Percentiles rank a stretch among this genome's conserved stretches.
phyloP scores from a whole-genome alignment of 768 basidiomycete genomes.

The Pisolithus orientalis region DNA sequence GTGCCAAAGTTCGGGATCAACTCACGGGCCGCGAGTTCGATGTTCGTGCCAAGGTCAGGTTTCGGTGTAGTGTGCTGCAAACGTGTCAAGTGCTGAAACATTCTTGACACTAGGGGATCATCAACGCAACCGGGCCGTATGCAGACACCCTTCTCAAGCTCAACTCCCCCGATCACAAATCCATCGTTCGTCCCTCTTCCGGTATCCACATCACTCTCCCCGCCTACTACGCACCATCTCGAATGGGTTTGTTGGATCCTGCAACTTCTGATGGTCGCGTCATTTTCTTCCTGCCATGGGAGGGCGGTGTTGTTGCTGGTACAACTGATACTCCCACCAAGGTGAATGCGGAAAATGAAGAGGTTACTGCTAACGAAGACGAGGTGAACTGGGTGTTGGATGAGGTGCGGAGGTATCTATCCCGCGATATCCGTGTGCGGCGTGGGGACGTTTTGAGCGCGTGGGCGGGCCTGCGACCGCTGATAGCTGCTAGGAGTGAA shows the following conservation, averaged over 20 bases:
- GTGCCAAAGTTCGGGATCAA: constrained; percentile 73
- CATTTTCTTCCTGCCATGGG: constrained; percentile 99
- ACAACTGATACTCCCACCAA: constrained; percentile 84
- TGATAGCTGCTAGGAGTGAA: constrained; percentile 83
- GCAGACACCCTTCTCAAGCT: constrained; percentile 78
- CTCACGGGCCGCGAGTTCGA: constrained; percentile 80
- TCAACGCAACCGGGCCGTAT: constrained; percentile 98
- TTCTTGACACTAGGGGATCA: constrained; percentile 53
- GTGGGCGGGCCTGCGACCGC: constrained; percentile 88
- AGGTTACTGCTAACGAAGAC: constrained; percentile 83
- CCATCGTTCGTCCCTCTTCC: constrained; percentile 88
- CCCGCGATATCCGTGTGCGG: constrained; percentile 88
- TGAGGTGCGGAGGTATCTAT: constrained; percentile 85
- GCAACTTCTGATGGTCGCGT: constrained; percentile 94
- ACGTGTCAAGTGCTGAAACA: background rate
- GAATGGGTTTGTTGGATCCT: constrained; percentile 94
- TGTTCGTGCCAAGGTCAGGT: constrained; percentile 67
- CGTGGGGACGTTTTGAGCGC: constrained; percentile 93
- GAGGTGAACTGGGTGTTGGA: constrained; percentile 97
- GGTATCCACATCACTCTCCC: constrained; percentile 96
- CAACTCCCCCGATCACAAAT: constrained; percentile 68
- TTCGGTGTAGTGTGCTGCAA: background rate
- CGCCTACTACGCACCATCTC: constrained; percentile 91
- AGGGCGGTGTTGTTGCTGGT: constrained; percentile 95
- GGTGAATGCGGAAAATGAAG: constrained; percentile 46